phyloP scores from a whole-genome alignment of 768 basidiomycete genomes.

The Xerocomus brunneocitrinus region DNA sequence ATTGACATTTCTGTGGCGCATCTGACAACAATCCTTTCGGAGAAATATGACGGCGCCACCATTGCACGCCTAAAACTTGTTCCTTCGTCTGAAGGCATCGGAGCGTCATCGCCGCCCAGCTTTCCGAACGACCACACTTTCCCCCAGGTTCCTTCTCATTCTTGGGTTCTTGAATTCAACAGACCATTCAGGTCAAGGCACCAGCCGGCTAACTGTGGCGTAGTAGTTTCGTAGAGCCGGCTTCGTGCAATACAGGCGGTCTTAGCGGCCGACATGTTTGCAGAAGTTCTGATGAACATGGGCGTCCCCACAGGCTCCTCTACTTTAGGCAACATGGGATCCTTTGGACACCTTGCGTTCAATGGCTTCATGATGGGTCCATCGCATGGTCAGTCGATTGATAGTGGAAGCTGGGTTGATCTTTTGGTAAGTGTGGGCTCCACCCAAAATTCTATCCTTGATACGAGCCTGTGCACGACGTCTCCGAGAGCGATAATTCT shows the following conservation, averaged over 20 bases:
- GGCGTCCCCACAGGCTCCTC: conserved; percentile 11
- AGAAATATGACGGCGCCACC: conserved; percentile 44
- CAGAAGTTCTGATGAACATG: conserved; percentile 26
- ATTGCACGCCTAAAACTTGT: conserved; percentile 50
- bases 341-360: conserved; percentile 26
- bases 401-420: conserved; percentile 29
- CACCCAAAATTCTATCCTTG: neutral
- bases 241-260: conserved; percentile 70
- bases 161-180: conserved; percentile 76
- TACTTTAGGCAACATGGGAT: conserved; percentile 19
- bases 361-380: conserved; percentile 20
- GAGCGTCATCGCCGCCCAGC: conserved; percentile 7
- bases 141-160: conserved; percentile 25
- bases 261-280: conserved; percentile 34
- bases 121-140: conserved; percentile 25
- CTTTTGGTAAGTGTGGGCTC: conserved; percentile 24
- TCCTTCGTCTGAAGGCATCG: conserved; percentile 20
- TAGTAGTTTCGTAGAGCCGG: conserved; percentile 69
- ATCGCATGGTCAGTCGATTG: conserved; percentile 17
- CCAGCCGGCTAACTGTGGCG: conserved; percentile 44
- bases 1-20: conserved; percentile 49
- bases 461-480: neutral
- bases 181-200: conserved; percentile 23
- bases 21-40: conserved; percentile 43
- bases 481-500: neutral